These are phyloP conservation scores for Suhomyces sp. DNA, from an alignment of 805 yeast genomes.

Conservation along the genomic window DNA sequence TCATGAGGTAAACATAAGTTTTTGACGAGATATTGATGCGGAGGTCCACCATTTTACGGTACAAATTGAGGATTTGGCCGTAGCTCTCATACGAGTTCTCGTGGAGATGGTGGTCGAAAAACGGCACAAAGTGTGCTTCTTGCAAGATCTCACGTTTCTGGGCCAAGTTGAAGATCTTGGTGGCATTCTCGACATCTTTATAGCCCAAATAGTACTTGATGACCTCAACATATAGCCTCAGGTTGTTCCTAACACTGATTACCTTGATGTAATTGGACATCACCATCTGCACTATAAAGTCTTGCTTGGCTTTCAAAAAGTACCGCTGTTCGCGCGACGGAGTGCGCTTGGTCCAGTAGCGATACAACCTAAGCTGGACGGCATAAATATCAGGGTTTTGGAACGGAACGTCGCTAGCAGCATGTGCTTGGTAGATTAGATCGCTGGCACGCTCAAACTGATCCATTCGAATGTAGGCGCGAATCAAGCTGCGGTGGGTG, in stretches of 20 bases:
- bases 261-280: conserved; percentile 9
- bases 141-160: conserved; percentile 13
- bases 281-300: conserved; percentile 11
- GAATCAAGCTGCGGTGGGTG: conserved; percentile 25
- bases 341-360: conserved; percentile 23
- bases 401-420: conserved; percentile 26
- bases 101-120: conserved; percentile 20
- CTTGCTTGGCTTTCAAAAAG: conserved; percentile 9
- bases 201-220: conserved; percentile 20
- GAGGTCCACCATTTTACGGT: conserved; percentile 31
- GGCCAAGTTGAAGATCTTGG: conserved; percentile 16
- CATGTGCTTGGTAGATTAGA: conserved; percentile 30
- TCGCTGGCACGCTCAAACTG: conserved; percentile 33
- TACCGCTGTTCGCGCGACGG: conserved; percentile 8
- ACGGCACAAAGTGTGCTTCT: conserved; percentile 31
- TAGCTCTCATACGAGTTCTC: conserved; percentile 16
- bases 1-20: conserved; percentile 30
- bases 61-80: conserved; percentile 25
- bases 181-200: conserved; percentile 18
- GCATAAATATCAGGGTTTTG: conserved; percentile 23
- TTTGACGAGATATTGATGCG: conserved; percentile 23
- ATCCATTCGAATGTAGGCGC: conserved; percentile 27
- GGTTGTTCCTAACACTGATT: conserved; percentile 10
- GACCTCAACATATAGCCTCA: conserved; percentile 23
- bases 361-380: conserved; percentile 28